Evolutionary conservation across 179 eudicot species (phyloP), one percentile per base, ranked within the genome.

Genomic region (Silene noctiflora): DNA sequence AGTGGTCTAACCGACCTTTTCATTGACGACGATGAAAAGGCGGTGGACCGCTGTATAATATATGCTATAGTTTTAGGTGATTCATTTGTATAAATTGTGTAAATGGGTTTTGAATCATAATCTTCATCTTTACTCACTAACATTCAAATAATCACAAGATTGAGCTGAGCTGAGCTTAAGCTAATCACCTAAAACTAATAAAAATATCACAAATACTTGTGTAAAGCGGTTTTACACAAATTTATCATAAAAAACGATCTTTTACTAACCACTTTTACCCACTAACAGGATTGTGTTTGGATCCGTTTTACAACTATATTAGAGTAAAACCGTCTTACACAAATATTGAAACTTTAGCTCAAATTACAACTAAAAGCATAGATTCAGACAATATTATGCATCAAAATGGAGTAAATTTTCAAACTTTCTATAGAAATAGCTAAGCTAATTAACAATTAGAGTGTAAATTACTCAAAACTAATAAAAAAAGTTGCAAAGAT

Each of bases 1-100:
- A 88, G 58, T 6, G 86, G 90, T 73, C 86, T 81, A 74, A 85
- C 79, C 2, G 86, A 69, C 69, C 80, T 83, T 85, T 90, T 90
- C 97, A 90, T 91, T 35, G 71, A 48, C 21, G 51, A 16, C 35
- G 63, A 16, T 21, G 78, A 79, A 76, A 75, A 56, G 44, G 39
- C 33, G 70, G 39, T 61, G 6, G 77, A 77, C 56, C 60, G 14
- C 55, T 76, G 20, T 6, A 63, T 1, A 20, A 21, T 70, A 25
- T 58, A 59, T 69, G 83, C 83, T 87, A 85, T 46, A 81, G 71
- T 46, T 64, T 80, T 85, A 12, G 56, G 76, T 61, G 73, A 77
- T 16, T 61, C 69, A 46, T 42, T 33, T 25, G 65, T 33, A 75
- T 77, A 76, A 76, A 85, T 83, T 71, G 21, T 75, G 75, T 20